A percentile compares a stretch with the other conserved stretches of the same genome.
These are phyloP conservation scores for Euphorbia lathyris DNA, from an alignment of 345 rosid species.

Conservation along the genomic window DNA sequence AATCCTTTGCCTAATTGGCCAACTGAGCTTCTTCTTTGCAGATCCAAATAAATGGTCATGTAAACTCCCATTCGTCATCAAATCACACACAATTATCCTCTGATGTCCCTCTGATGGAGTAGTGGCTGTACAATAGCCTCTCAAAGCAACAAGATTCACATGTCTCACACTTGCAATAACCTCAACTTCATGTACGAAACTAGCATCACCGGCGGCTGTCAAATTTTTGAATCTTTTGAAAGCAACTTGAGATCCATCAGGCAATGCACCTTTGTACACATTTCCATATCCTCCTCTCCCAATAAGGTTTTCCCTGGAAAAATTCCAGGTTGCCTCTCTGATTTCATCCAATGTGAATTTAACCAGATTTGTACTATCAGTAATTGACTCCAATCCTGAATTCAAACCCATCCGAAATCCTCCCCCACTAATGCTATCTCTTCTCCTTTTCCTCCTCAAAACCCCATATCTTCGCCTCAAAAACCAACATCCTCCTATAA, in stretches of 20 bases:
- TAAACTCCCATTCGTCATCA: constrained; percentile 77
- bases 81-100: constrained; percentile 88
- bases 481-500: constrained; percentile 43
- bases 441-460: constrained; percentile 29
- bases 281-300: constrained; percentile 93
- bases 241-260: constrained; percentile 78
- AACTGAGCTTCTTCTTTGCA: constrained; percentile 43
- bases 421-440: constrained; percentile 14
- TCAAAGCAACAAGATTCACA: constrained; percentile 73
- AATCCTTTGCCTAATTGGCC: constrained; percentile 80
- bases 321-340: constrained; percentile 67
- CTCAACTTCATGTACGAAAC: constrained; percentile 76
- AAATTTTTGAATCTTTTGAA: constrained; percentile 90
- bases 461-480: constrained; percentile 31
- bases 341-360: constrained; percentile 71
- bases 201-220: constrained; percentile 68
- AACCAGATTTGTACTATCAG: constrained; percentile 64
- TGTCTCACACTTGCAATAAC: constrained; percentile 89
- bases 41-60: constrained; percentile 75
- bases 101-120: constrained; percentile 84
- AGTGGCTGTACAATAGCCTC: constrained; percentile 85
- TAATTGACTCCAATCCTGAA: constrained; percentile 49
- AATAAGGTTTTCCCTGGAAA: constrained; percentile 63
- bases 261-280: constrained; percentile 65
- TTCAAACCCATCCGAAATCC: constrained; percentile 34